Evolutionary conservation across 1,284 basidiomycete species (phyloP), one percentile per base, ranked within the genome.

Genomic region (Fomitopsis pinicola): DNA sequence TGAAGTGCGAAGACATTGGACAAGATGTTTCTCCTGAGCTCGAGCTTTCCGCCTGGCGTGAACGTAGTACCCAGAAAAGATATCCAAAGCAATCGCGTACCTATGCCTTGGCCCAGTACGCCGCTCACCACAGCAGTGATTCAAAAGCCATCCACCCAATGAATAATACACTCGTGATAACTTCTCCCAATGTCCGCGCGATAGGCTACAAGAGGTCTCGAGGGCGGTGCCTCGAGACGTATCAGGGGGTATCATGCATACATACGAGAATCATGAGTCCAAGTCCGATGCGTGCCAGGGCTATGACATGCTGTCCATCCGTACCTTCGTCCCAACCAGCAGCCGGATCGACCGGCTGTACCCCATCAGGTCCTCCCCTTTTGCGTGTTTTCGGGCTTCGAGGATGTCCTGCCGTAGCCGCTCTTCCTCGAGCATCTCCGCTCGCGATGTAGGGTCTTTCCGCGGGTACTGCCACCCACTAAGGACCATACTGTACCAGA

Each of bases 391-490:
- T 63, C 83, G 80, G 33, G 86, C 86, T 63, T 87, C 82, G n/a
- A 86, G 69, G 75, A 90, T 84, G 42, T 82, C 84, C 30, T 83
- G 81, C 60, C 87, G 82, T 52, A 88, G 74, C 42, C 86, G 79
- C 67, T 86, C 80, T 69, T 89, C 87, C 69, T 90, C 86, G 44
- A 87, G 80, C 14, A 85, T 74, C 71, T 91, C 88, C 40, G 86
- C 86, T 69, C 87, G 87, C 4, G 84, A 80, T 38, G 88, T 73
- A 9, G 87, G 82, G 59, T 87, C 86, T 55, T 84, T 78, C 9
- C 77, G 73, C 14, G 89, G 89, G 33, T 85, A 77, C 42, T 75
- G 69, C 84, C 87, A 91, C 33, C 85, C 86, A 35, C 87, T 73
- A 42, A 80, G 78, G 10, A 80, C 78, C 66, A 88, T 70, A 57